phyloP scores from a whole-genome alignment of 1,284 basidiomycete genomes.

The Malassezia sympodialis region DNA sequence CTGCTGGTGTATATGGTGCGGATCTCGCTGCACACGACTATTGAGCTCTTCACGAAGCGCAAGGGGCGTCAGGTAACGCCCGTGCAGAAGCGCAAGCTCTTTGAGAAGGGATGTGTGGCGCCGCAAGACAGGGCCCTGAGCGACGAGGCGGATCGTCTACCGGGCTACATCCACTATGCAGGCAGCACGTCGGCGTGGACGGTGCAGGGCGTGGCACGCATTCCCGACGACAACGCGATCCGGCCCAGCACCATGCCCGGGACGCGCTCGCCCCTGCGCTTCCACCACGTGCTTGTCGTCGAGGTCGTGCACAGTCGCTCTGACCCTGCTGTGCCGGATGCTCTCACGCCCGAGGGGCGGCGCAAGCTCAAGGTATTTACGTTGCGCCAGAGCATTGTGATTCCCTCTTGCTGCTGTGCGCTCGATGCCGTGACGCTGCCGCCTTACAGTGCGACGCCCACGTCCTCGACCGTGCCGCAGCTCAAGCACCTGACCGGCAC shows the following conservation, averaged over 20 bases:
- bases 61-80: slow-evolving; percentile 40
- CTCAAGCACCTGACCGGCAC: slow-evolving; percentile 7
- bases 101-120: slow-evolving; percentile 43
- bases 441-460: slow-evolving; percentile 24
- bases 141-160: slow-evolving; percentile 30
- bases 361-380: slow-evolving; percentile 45
- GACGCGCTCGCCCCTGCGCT: slow-evolving; percentile 33
- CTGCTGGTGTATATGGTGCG: slow-evolving; percentile 45
- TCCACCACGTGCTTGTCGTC: slow-evolving; percentile 41
- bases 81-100: slow-evolving; percentile 39
- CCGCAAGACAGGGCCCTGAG: slow-evolving; percentile 23
- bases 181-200: slow-evolving; percentile 41
- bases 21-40: slow-evolving; percentile 41
- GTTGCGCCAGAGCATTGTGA: slow-evolving; percentile 36
- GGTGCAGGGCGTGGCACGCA: slow-evolving; percentile 42
- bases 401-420: slow-evolving; percentile 46
- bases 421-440: slow-evolving; percentile 45
- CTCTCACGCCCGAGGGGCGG: slow-evolving; percentile 11
- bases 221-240: slow-evolving; percentile 46
- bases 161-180: slow-evolving; percentile 35
- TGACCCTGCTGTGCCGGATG: not conserved
- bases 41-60: slow-evolving; percentile 35
- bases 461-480: not conserved
- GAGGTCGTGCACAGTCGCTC: slow-evolving; percentile 42
- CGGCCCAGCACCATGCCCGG: slow-evolving; percentile 38